phyloP scores from a whole-genome alignment of 169 alveolate genomes.

The Plasmodium yoelii region DNA sequence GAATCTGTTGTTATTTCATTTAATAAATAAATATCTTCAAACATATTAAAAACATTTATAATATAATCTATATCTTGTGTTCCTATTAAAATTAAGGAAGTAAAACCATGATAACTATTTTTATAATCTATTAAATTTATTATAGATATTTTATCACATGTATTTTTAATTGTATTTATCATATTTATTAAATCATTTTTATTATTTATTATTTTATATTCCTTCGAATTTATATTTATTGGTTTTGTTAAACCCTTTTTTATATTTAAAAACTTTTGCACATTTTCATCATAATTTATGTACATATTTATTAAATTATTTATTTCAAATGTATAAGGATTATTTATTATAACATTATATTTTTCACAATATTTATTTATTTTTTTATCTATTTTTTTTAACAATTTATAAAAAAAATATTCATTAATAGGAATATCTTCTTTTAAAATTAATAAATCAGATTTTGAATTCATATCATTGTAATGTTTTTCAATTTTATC shows the following conservation, averaged over 20 bases:
- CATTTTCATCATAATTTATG: slow-evolving; percentile 2
- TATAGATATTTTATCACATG: slow-evolving; percentile 61
- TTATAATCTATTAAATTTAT: slow-evolving; percentile 78
- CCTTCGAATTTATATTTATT: slow-evolving; percentile 19
- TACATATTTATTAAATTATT: slow-evolving; percentile 26
- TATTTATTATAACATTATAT: background rate
- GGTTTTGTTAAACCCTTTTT: slow-evolving; percentile 11
- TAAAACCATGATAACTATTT: slow-evolving; percentile 90
- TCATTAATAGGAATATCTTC: background rate
- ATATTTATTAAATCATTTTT: slow-evolving; percentile 44
- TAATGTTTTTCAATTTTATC: background rate
- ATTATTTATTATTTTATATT: slow-evolving; percentile 42
- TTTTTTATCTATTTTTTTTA: slow-evolving; percentile 54
- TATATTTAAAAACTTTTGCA: slow-evolving; percentile 22
- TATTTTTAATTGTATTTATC: slow-evolving; percentile 61
- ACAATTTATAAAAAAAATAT: slow-evolving; percentile 41
- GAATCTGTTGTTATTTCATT: slow-evolving; percentile 94
- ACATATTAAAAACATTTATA: slow-evolving; percentile 92
- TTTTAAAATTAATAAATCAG: background rate
- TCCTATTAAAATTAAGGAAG: slow-evolving; percentile 94
- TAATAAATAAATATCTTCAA: slow-evolving; percentile 86
- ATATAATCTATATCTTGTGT: slow-evolving; percentile 92
- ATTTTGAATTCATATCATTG: background rate
- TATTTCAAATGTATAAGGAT: slow-evolving; percentile 70
- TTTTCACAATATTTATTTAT: slow-evolving; percentile 24